Base-by-base conservation (phyloP, 164 flowering plant species). In the Tinospora cordifolia region DNA sequence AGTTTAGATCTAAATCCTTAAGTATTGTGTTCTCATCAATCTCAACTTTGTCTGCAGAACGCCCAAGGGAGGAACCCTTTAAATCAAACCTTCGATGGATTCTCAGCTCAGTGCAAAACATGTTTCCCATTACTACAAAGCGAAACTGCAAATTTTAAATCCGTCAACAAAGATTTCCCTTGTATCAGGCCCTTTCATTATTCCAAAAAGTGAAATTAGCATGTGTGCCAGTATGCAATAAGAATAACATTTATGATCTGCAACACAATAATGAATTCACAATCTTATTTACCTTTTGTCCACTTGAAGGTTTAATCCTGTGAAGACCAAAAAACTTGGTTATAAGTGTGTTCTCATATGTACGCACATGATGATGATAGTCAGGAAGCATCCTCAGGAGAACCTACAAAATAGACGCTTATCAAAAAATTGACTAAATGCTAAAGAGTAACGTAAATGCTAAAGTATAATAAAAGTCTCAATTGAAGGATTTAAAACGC, bases 301-400 rank as follows among this genome's bases (percentile, higher is more conserved):
- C 98, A 78, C 98, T 90, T 63, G 94, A 85, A n/a, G 98, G 94
- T 74, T 85, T 90, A 64, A 95, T 88, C 78, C 99, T 86, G 79
- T 95, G 99, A 82, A 95, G 97, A 70, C 99, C 99, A 79, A 95
- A 95, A 80, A 95, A 95, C 73, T 95, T 95, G 15, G 99, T 92
- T 70, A 95, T 82, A 51, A 95, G 96, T 25, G 99, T 92, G 72
- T 92, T 95, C 49, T 95, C 98, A 73, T 91, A 86, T 47, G 83
- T 73, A 57, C 76, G 88, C 70, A 95, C 99, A 77, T 95, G 99
- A 81, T 81, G 78, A 75, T 90, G 88, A 78, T 95, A 95, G 70
- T 85, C 69, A 60, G 94, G 97, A 79, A 95, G 96, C 99, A 95
- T 95, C 83, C 86, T 76, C 74, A 92, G 74, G 70, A 95, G 93